Base-by-base conservation (phyloP, 805 yeast genomes). In the Saccharomycopsis fermentans region DNA sequence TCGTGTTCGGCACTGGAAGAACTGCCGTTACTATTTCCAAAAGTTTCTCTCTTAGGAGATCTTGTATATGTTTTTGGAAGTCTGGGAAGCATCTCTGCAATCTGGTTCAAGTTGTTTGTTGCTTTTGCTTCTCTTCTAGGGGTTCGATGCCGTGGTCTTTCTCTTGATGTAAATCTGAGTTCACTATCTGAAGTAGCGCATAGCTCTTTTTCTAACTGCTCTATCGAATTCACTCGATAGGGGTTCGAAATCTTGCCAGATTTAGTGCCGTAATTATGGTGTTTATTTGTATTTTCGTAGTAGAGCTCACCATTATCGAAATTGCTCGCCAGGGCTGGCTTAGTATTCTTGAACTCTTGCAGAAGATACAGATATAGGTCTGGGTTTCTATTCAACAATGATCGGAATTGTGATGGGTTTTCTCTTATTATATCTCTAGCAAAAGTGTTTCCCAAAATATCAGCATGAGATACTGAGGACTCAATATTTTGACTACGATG, bases 321-420 rank as follows among this genome's bases (percentile, higher is more conserved):
- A 11, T 21, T 43, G 3, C n/a, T 3, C 24, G 24, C n/a, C 29
- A 29, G 12, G 4, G 35, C 4, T 16, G 4, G 29, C 17, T 26
- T 21, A 6, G 8, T 16, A 43, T 43, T 21, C 50, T 43, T 43
- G 50, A 43, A 43, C 5, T 47, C 51, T 32, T 48, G 16, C 9
- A 54, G 32, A 14, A 60, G 43, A 16, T 58, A 57, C 48, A 52
- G 24, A n/a, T 58, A 60, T 12, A 60, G 39, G n/a, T 58, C 61
- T 3, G 63, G 63, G 21, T 61, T 61, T 35, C 63, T 27, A 12
- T 57, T 29, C 11, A 61, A 54, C 32, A 61, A 43, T 26, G 56
- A 52, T 27, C 57, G 39, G 47, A 61, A 61, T 37, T 61, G 54
- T 14, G 54, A 59, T 17, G 63, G 63, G 32, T 61, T 56, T 17